Evolutionary conservation across 2,329 filamentous ascomycete genomes (phyloP).

Genomic region (Ascocoryne sarcoides): DNA sequence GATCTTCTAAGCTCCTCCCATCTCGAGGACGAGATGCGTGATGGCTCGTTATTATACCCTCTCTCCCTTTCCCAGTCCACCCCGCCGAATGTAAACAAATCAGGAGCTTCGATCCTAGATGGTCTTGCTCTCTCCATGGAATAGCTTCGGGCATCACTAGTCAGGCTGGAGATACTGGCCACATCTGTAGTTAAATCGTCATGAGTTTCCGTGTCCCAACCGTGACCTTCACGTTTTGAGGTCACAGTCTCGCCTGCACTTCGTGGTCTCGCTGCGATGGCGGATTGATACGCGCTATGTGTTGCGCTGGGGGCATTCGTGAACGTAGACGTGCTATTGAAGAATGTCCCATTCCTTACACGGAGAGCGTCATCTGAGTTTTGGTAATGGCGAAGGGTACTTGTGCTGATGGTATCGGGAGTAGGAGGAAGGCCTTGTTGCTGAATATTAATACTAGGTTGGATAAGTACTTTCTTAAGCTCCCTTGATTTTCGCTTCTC

Average conservation of each 20-base stretch:
- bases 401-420: slow-evolving; percentile 29
- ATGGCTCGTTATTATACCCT: slow-evolving; percentile 18
- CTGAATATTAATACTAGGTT: slow-evolving; percentile 31
- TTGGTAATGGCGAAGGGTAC: slow-evolving; percentile 35
- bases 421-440: slow-evolving; percentile 27
- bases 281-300: slow-evolving; percentile 17
- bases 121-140: slow-evolving; percentile 11
- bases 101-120: slow-evolving; percentile 15
- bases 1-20: slow-evolving; percentile 15
- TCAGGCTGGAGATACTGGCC: slow-evolving; percentile 15
- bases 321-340: slow-evolving; percentile 18
- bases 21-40: slow-evolving; percentile 8
- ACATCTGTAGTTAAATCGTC: slow-evolving; percentile 22
- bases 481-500: slow-evolving; percentile 12
- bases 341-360: slow-evolving; percentile 11
- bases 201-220: slow-evolving; percentile 28
- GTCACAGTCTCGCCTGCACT: slow-evolving; percentile 29
- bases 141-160: slow-evolving; percentile 10
- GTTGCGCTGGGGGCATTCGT: slow-evolving; percentile 5
- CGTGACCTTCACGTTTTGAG: slow-evolving; percentile 27
- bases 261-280: slow-evolving; percentile 21
- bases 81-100: slow-evolving; percentile 20
- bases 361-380: slow-evolving; percentile 41
- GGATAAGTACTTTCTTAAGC: slow-evolving; percentile 16
- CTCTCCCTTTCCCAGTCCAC: slow-evolving; percentile 23